Evolutionary conservation across 768 basidiomycete species (phyloP).

Genomic region (Russula olivacea): DNA sequence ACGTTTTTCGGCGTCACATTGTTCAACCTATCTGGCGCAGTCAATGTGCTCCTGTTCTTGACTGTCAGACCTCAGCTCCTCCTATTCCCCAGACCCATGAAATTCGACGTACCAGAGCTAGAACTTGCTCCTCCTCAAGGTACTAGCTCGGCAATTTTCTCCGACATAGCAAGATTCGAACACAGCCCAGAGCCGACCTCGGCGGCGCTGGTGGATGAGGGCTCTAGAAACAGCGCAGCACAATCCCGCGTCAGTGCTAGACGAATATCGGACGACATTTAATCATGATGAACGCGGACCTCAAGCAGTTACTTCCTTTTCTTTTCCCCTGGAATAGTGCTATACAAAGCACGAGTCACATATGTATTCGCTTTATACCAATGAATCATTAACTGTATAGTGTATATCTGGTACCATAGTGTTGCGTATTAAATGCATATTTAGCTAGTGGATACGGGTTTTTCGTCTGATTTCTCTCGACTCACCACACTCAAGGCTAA

Average conservation of each 20-base stretch:
- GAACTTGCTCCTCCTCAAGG: neutral
- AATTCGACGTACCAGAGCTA: neutral
- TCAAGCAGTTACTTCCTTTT: no score
- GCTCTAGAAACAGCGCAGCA: neutral
- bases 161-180: neutral
- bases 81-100: no score
- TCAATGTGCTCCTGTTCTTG: slow-evolving; percentile 38
- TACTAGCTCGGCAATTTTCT: neutral
- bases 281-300: neutral
- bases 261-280: neutral
- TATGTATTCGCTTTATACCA: no score
- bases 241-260: neutral
- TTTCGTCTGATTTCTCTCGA: no score
- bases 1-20: slow-evolving; percentile 32
- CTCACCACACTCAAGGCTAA: no score
- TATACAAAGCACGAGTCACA: no score
- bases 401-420: no score
- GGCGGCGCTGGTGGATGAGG: neutral
- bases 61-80: slow-evolving; percentile 34
- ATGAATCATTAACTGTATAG: no score
- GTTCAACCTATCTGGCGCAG: slow-evolving; percentile 37
- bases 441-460: no score
- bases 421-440: no score
- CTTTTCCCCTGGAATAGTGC: no score
- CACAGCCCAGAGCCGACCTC: slow-evolving; percentile 9